Base-by-base conservation (phyloP, 1,139 yeast genomes). In the Debaryomycetaceae sp. region DNA sequence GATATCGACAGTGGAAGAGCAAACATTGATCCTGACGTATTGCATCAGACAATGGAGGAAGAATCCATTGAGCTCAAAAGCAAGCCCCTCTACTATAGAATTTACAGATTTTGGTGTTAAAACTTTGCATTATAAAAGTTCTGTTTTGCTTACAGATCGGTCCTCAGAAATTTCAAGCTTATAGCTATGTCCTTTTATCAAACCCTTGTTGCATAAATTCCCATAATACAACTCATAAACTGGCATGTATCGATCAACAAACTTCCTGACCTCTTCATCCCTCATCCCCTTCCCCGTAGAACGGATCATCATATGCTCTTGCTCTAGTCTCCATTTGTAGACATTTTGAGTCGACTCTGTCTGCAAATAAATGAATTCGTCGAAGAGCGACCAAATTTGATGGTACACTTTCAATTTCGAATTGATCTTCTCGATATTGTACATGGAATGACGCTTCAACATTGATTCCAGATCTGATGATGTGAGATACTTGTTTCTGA, bases 161-260 rank as follows among this genome's bases (percentile, higher is more conserved):
- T 56, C 45, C 5, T 54, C 40, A 48, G 63, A 68, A 39, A 72
- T 63, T 6, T 51, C 52, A 23, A 74, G 43, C 36, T 57, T 60
- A 38, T 68, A 52, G 43, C 65, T 59, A 24, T 48, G 29, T 41
- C 47, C 37, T 13, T 43, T 36, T n/a, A 39, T 37, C 37, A 50
- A 49, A 6, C 66, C 66, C 2, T 58, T 50, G 5, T 59, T 51
- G 42, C 64, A 57, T 55, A 85, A 65, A 1, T 68, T 62, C 7
- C 70, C 67, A 55, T 81, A 84, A 59, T 86, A 93, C 23, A 91
- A 57, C 50, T 80, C 78, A 57, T 93, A 93, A 29, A 86, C 79
- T 0, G 96, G 96, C 89, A 87, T 85, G 62, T 93, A 93, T 48
- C 96, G 76, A 49, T 85, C 81, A 6, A 93, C 83, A 67, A 93